These are phyloP conservation scores for Hanseniaspora taiwanica DNA, from an alignment of 805 yeast genomes.

Conservation along the genomic window DNA sequence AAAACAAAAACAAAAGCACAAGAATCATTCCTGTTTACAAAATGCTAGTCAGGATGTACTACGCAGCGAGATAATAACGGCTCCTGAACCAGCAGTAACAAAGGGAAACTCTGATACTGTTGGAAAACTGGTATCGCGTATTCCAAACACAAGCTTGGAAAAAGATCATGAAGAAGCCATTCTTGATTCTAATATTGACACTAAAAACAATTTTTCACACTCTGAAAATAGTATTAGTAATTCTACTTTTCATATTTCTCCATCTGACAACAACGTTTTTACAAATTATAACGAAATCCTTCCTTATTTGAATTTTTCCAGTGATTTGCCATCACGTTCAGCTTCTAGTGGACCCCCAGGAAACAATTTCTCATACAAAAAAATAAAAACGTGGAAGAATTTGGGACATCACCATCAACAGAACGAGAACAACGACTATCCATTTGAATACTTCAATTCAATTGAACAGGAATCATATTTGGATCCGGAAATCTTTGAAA, in stretches of 20 bases:
- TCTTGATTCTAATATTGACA: neutral
- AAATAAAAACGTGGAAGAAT: too few relatives aligned
- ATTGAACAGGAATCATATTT: slow-evolving; percentile 4
- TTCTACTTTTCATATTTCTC: neutral
- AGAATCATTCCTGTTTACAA: neutral
- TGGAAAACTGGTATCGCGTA: too few relatives aligned
- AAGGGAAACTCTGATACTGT: too few relatives aligned
- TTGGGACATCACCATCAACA: too few relatives aligned
- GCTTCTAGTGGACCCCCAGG: too few relatives aligned
- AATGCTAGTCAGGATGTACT: neutral
- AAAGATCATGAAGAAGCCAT: too few relatives aligned
- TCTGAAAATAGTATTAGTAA: neutral
- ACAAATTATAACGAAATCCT: neutral
- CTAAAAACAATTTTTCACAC: neutral
- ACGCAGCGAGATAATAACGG: neutral
- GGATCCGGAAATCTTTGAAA: slow-evolving; percentile 14
- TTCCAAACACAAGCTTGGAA: too few relatives aligned
- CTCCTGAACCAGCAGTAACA: neutral
- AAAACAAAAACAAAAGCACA: neutral
- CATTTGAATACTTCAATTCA: neutral
- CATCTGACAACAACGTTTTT: neutral
- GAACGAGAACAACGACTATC: neutral
- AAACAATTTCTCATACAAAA: too few relatives aligned
- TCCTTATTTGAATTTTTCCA: neutral
- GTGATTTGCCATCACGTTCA: neutral